phyloP scores from a whole-genome alignment of 75 land plant species.

The Selaginella moellendorffii region DNA sequence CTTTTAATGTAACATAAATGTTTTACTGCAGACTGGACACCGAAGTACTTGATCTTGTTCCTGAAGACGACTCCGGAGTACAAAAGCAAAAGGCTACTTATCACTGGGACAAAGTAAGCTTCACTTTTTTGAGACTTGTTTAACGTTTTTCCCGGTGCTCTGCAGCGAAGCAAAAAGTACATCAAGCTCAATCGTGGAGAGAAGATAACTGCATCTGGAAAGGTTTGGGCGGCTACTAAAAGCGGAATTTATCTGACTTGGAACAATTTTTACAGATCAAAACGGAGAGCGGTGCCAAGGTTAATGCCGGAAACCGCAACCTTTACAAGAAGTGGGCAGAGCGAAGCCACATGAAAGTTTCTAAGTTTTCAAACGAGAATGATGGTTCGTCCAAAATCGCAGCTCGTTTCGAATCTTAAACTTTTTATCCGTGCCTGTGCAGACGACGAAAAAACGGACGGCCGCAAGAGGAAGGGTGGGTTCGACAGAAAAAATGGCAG shows the following conservation, averaged over 20 bases:
- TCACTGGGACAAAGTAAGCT: conserved; percentile 92
- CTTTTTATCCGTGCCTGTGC: background rate
- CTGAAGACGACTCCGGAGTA: conserved; percentile 67
- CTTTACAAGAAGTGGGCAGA: conserved; percentile 93
- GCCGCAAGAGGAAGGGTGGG: conserved; percentile 8
- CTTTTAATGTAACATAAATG: too few species aligned
- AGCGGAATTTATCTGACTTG: background rate
- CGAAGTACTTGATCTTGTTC: conserved; percentile 92
- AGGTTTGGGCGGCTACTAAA: conserved; percentile 32
- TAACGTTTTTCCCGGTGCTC: background rate
- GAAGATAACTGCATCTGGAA: conserved; percentile 80
- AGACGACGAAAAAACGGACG: background rate
- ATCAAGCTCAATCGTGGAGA: conserved; percentile 87
- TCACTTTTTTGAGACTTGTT: background rate
- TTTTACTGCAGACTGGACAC: conserved; percentile 79
- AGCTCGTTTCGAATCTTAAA: background rate
- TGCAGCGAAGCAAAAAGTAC: conserved; percentile 84
- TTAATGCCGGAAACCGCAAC: conserved; percentile 61
- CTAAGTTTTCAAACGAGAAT: conserved; percentile 24
- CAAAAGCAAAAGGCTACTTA: conserved; percentile 63
- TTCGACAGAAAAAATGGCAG: conserved; percentile 15
- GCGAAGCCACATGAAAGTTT: conserved; percentile 44
- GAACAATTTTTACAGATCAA: conserved; percentile 33
- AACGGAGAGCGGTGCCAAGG: conserved; percentile 80
- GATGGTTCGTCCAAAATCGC: conserved; percentile 9